Conservation (phyloP, 1,139 yeast species). For the Saccharomycopsis crataegensis region DNA sequence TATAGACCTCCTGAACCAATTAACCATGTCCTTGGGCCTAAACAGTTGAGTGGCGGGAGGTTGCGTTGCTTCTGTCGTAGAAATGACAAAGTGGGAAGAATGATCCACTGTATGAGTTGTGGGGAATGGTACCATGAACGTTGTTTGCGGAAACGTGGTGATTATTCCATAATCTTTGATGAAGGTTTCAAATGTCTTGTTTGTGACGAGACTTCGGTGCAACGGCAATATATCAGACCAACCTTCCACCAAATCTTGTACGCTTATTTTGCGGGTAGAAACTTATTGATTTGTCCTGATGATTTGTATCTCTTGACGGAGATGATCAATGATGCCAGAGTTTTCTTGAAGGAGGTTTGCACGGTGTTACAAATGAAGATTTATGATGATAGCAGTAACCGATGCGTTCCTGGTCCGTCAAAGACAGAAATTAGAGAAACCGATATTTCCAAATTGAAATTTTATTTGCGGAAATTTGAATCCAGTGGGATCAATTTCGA, state of each 20-base stretch:
- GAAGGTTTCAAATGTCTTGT: slow-evolving; percentile 59
- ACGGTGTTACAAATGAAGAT: background rate
- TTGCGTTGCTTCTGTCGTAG: slow-evolving; percentile 57
- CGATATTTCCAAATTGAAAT: slow-evolving; percentile 30
- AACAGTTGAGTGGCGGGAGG: background rate
- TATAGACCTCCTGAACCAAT: slow-evolving; percentile 1
- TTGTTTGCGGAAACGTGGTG: slow-evolving; percentile 45
- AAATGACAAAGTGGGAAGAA: slow-evolving; percentile 53
- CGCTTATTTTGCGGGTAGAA: slow-evolving; percentile 30
- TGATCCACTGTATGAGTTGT: slow-evolving; percentile 77
- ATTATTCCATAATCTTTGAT: slow-evolving; percentile 27
- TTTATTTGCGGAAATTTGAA: slow-evolving; percentile 39
- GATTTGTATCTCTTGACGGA: slow-evolving; percentile 32
- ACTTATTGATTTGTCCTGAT: slow-evolving; percentile 36
- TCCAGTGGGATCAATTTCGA: slow-evolving; percentile 26
- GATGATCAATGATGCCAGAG: slow-evolving; percentile 20
- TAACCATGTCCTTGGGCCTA: background rate
- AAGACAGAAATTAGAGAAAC: slow-evolving; percentile 18
- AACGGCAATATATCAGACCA: slow-evolving; percentile 25
- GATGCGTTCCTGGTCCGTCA: slow-evolving; percentile 21
- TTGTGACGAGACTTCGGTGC: slow-evolving; percentile 41
- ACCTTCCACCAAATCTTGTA: slow-evolving; percentile 30
- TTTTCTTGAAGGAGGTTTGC: slow-evolving; percentile 10
- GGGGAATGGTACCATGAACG: slow-evolving; percentile 74
- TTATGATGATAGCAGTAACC: slow-evolving; percentile 14